Evolutionary conservation across 139 green algal species (phyloP), one percentile per base, ranked within the genome.

Genomic region (Trebouxia sp.): DNA sequence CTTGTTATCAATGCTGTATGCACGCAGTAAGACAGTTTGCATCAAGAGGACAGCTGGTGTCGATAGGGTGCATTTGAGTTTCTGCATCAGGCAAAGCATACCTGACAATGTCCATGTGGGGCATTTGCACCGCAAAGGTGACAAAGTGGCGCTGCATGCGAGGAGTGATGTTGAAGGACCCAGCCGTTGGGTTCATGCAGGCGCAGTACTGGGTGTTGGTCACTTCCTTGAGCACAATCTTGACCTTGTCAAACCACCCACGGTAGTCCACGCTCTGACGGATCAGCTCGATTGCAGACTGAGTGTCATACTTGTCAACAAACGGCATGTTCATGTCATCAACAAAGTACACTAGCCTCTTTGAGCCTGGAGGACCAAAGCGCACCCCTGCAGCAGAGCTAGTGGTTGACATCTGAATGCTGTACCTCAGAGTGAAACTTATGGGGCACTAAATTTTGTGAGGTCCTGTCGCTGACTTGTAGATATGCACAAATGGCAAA

Each of bases 241-340:
- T 97, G 69, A 90, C 83, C 42, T 82, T 82, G 58, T 77, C 84
- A 72, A 72, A 93, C 94, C 95, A 98, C 43, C 94, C 95, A 37
- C 88, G 67, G 80, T 97, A 97, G 87, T 98, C 95, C 2, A 97
- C 85, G 80, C 85, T 87, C 87, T 98, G 95, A 17, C 95, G 86
- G 50, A 94, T 82, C 41, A 98, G 90, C 89, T 98, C 95, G 67
- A 98, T 92, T 20, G 94, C 93, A 1, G 85, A 90, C 85, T 97
- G 94, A 14, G 95, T 98, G 87, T 97, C 93, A 66, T 98, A 98
- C 88, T 98, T 98, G 91, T 98, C 95, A 17, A 94, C 87, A 39
- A 89, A 91, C 0, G 95, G 92, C 94, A 98, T 96, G 87, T 97
- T 98, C 77, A 95, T 88, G 87, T 97, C 94, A 77, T 98, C 95